Percentiles rank a stretch among this genome's conserved stretches.
Evolutionary conservation across 75 land plant species (phyloP).

Genomic region (Picea sitchensis): DNA sequence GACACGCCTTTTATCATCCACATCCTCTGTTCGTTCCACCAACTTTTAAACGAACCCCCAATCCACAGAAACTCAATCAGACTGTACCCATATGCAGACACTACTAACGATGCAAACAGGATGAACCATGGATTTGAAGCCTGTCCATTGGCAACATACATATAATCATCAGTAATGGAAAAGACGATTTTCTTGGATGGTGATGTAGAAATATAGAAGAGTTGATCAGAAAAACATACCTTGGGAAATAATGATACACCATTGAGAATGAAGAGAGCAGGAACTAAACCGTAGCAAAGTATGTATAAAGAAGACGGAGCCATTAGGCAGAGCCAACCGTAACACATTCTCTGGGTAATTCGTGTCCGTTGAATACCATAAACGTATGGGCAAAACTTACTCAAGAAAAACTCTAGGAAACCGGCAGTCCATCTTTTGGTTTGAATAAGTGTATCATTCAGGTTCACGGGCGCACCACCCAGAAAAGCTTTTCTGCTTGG

Average conservation of each 20-base stretch:
- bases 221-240: constrained; percentile 10
- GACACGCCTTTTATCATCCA: constrained; percentile 21
- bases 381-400: constrained; percentile 23
- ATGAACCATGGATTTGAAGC: constrained; percentile 17
- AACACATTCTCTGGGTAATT: constrained; percentile 14
- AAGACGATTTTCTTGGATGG: no score
- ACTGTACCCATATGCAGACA: constrained; percentile 14
- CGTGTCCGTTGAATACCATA: constrained; percentile 16
- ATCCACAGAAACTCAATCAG: neutral
- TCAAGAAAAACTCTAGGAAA: constrained; percentile 20
- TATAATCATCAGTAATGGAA: no score
- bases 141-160: neutral
- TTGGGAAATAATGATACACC: constrained; percentile 33
- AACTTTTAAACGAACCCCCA: constrained; percentile 12
- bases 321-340: constrained; percentile 24
- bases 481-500: constrained; percentile 35
- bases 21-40: constrained; percentile 23
- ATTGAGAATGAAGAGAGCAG: constrained; percentile 30
- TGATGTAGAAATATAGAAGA: neutral
- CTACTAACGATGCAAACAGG: constrained; percentile 2
- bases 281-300: constrained; percentile 29
- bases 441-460: constrained; percentile 29
- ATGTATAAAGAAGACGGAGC: constrained; percentile 21
- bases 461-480: constrained; percentile 31
- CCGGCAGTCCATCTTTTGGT: constrained; percentile 37